Percentiles rank a stretch among this genome's conserved stretches.
Evolutionary conservation across 768 basidiomycete species (phyloP).

Genomic region (Chalciporus chontae): DNA sequence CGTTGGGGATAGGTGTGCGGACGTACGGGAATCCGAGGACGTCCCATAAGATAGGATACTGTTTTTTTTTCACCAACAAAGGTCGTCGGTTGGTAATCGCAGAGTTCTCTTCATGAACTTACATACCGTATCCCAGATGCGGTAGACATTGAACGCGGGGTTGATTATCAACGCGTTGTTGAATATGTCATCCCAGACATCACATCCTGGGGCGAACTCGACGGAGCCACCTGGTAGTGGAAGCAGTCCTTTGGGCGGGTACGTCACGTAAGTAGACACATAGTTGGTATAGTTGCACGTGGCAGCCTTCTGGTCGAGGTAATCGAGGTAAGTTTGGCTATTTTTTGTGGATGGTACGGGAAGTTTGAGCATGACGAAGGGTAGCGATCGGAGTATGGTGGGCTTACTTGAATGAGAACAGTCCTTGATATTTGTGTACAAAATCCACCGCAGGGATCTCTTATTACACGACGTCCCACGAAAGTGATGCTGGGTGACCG

Average conservation of each 20-base stretch:
- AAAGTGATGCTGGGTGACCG: constrained; percentile 44
- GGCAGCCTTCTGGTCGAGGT: constrained; percentile 50
- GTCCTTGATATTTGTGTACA: constrained; percentile 65
- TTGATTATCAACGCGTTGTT: constrained; percentile 59
- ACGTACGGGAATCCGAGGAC: constrained; percentile 78
- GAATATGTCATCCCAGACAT: constrained; percentile 66
- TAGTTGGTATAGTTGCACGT: constrained; percentile 66
- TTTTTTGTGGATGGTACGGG: neutral
- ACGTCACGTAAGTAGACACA: constrained; percentile 57
- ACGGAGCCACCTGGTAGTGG: constrained; percentile 64
- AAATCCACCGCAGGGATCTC: constrained; percentile 73
- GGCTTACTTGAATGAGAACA: constrained; percentile 70
- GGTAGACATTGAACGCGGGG: constrained; percentile 75
- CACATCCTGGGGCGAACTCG: constrained; percentile 48
- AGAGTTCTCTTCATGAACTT: too few species aligned
- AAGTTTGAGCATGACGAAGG: neutral
- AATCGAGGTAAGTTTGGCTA: constrained; percentile 59
- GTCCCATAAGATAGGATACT: constrained; percentile 71
- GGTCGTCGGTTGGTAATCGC: neutral
- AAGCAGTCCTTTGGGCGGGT: constrained; percentile 62
- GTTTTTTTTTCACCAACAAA: neutral
- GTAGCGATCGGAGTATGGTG: neutral
- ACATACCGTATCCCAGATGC: constrained; percentile 65
- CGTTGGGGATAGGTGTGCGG: too few species aligned
- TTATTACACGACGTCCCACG: constrained; percentile 61